Conservation (phyloP, 176 grass and related monocot genomes). For the Chrysopogon serrulatus region DNA sequence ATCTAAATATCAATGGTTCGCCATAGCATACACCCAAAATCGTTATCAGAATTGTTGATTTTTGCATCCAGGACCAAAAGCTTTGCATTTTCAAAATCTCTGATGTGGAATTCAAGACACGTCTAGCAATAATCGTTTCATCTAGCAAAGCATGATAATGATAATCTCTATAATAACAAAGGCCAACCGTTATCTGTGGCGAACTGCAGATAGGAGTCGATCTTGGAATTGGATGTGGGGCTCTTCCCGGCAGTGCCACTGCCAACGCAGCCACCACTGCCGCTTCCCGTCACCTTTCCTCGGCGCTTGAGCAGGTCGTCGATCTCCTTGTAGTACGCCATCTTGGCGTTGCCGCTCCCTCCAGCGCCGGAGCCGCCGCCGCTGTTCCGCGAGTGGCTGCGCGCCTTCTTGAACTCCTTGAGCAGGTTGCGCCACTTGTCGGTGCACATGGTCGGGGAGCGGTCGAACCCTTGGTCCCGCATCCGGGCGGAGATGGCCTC, state of each 20-base stretch:
- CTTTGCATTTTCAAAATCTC: neutral
- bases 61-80: neutral
- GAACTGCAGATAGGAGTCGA: slow-evolving; percentile 88
- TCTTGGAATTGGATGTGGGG: slow-evolving; percentile 64
- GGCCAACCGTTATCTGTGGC: slow-evolving; percentile 57
- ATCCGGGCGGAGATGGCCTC: slow-evolving; percentile 92
- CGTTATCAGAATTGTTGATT: neutral
- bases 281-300: slow-evolving; percentile 32
- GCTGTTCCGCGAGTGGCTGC: slow-evolving; percentile 63
- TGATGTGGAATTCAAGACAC: neutral
- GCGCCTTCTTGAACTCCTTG: slow-evolving; percentile 99
- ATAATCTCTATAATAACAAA: neutral
- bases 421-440: slow-evolving; percentile 97
- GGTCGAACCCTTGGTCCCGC: slow-evolving; percentile 87
- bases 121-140: neutral
- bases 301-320: slow-evolving; percentile 90
- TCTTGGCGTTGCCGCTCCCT: slow-evolving; percentile 67
- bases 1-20: neutral
- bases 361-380: slow-evolving; percentile 39
- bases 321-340: slow-evolving; percentile 97
- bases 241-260: slow-evolving; percentile 21
- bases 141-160: neutral
- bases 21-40: neutral
- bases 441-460: slow-evolving; percentile 97
- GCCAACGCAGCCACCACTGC: neutral